Percentiles rank a stretch among this genome's conserved stretches.
Evolutionary conservation across 495 filamentous ascomycete species (phyloP).

Genomic region (Poronia punctata): DNA sequence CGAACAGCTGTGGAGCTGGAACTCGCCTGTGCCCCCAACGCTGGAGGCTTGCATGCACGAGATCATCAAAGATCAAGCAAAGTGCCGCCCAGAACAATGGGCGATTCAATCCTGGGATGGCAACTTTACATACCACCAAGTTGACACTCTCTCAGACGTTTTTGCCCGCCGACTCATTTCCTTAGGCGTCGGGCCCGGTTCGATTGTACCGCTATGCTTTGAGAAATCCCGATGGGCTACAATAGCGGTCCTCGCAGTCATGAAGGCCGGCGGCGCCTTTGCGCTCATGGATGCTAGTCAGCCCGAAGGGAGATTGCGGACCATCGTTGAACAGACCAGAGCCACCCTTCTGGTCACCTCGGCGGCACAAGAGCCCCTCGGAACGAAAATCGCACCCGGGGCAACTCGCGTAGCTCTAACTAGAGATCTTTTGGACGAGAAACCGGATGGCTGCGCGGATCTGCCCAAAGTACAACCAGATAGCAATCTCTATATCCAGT

Average conservation of each 20-base stretch:
- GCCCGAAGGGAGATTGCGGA: constrained; percentile 42
- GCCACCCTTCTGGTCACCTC: constrained; percentile 51
- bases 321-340: constrained; percentile 45
- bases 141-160: constrained; percentile 40
- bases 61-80: constrained; percentile 27
- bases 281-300: constrained; percentile 35
- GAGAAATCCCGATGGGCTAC: constrained; percentile 50
- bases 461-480: constrained; percentile 22
- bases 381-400: constrained; percentile 21
- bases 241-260: constrained; percentile 45
- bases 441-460: constrained; percentile 3
- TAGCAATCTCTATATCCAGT: constrained; percentile 36
- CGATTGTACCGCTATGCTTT: constrained; percentile 45
- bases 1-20: constrained; percentile 35
- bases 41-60: constrained; percentile 35
- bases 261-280: constrained; percentile 45
- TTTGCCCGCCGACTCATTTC: constrained; percentile 39
- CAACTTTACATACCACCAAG: constrained; percentile 46
- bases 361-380: constrained; percentile 22
- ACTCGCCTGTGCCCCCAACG: constrained; percentile 29
- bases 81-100: constrained; percentile 16
- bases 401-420: constrained; percentile 18
- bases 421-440: constrained; percentile 6
- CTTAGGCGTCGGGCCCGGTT: constrained; percentile 39
- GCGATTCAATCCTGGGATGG: constrained; percentile 54